These are phyloP conservation scores for Tylopilus rubrobrunneus DNA, from an alignment of 768 basidiomycete species.

Conservation along the genomic window DNA sequence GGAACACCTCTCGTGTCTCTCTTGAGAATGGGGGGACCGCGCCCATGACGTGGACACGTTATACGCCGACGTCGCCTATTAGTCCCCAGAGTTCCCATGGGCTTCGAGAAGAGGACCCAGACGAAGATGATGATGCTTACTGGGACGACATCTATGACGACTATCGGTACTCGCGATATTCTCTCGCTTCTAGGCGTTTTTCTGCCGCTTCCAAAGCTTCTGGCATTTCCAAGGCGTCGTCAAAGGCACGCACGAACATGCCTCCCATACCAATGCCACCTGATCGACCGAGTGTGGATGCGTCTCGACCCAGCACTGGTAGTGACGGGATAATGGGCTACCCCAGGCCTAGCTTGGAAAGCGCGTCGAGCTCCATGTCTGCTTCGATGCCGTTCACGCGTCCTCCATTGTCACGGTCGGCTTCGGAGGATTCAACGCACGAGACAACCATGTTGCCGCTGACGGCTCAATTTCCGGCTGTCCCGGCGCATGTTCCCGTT, in stretches of 20 bases:
- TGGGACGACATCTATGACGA: conserved; percentile 85
- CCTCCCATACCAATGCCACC: conserved; percentile 27
- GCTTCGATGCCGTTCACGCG: conserved; percentile 15
- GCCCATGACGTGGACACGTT: conserved; percentile 29
- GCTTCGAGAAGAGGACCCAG: conserved; percentile 8
- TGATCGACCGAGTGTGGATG: conserved; percentile 17
- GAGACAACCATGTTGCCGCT: conserved; percentile 16
- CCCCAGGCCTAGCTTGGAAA: conserved; percentile 26
- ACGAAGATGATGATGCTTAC: conserved; percentile 35
- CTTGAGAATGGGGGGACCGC: conserved; percentile 2
- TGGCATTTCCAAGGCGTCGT: conserved; percentile 24
- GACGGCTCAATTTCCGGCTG: conserved; percentile 30
- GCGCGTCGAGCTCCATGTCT: conserved; percentile 17
- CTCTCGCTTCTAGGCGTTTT: conserved; percentile 38
- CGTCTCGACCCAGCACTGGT: conserved; percentile 16
- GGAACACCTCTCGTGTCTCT: conserved; percentile 1
- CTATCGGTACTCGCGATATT: conserved; percentile 68
- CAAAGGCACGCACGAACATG: conserved; percentile 19
- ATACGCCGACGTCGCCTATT: conserved; percentile 24
- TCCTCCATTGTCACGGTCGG: conserved; percentile 18
- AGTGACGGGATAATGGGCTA: conserved; percentile 19
- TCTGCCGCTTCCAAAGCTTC: conserved; percentile 19
- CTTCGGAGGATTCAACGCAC: conserved; percentile 23
- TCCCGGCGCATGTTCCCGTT: conserved; percentile 27
- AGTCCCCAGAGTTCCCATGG: conserved; percentile 1